Percentiles rank a stretch among this genome's conserved stretches.
These are phyloP conservation scores for Byssoonygena ceratinophila DNA, from an alignment of 2,329 filamentous ascomycete species.

Conservation along the genomic window DNA sequence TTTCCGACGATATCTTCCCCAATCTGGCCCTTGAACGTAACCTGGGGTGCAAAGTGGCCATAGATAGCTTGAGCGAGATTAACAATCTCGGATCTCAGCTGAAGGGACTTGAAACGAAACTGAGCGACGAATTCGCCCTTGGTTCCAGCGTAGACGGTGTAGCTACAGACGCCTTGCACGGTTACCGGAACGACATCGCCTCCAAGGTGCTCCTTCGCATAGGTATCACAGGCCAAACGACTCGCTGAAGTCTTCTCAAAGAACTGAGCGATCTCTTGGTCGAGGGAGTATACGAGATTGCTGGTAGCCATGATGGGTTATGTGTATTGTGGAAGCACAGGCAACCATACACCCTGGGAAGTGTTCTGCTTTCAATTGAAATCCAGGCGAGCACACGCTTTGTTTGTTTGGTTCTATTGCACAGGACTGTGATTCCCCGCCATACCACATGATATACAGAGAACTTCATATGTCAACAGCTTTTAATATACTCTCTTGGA, in stretches of 20 bases:
- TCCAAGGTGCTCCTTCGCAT: slow-evolving; percentile 24
- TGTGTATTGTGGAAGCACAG: no score
- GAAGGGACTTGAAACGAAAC: slow-evolving; percentile 31
- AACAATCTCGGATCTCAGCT: slow-evolving; percentile 25
- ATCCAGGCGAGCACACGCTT: no score
- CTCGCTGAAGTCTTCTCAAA: slow-evolving; percentile 4
- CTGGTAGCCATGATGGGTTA: neutral
- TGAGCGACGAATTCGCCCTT: slow-evolving; percentile 30
- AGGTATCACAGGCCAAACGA: slow-evolving; percentile 6
- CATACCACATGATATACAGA: no score
- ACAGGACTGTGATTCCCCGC: no score
- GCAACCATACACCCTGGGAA: no score
- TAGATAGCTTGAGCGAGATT: slow-evolving; percentile 26
- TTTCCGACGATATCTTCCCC: slow-evolving; percentile 20
- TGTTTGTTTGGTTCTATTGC: no score
- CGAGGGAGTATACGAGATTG: neutral
- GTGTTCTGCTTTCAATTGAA: no score
- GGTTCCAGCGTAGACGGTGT: slow-evolving; percentile 32
- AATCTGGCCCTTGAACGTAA: slow-evolving; percentile 25
- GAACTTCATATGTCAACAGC: no score
- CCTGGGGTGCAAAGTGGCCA: slow-evolving; percentile 20
- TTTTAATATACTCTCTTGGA: no score
- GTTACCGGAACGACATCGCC: slow-evolving; percentile 26
- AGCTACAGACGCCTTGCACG: slow-evolving; percentile 33
- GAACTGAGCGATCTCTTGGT: slow-evolving; percentile 2